phyloP scores from a whole-genome alignment of 2,329 filamentous ascomycete species.

The Epichloe amarillans region DNA sequence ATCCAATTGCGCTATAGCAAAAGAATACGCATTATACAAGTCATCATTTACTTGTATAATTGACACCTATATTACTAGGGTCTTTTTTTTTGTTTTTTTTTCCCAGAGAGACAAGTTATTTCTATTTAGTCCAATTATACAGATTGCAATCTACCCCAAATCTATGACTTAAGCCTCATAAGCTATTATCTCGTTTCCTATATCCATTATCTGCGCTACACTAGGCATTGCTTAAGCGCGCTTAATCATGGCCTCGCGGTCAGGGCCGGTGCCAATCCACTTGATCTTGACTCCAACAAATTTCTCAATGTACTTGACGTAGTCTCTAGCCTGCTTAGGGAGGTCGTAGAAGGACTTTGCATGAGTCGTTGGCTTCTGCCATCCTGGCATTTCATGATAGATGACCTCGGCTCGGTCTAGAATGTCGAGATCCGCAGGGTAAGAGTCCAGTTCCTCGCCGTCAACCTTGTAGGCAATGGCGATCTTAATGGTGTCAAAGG shows the following conservation, averaged over 20 bases:
- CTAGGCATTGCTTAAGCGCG: conserved; percentile 8
- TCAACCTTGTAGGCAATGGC: conserved; percentile 1
- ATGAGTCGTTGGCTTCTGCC: conserved; percentile 50
- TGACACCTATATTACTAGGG: too few species aligned
- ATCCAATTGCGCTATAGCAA: too few species aligned
- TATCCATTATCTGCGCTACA: background rate
- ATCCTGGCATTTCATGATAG: conserved; percentile 57
- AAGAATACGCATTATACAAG: too few species aligned
- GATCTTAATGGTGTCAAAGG: conserved; percentile 3
- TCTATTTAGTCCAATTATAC: too few species aligned
- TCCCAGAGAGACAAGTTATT: too few species aligned
- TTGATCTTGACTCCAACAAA: conserved; percentile 16
- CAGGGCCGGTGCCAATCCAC: conserved; percentile 54
- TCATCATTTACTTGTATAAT: too few species aligned
- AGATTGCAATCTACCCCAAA: too few species aligned
- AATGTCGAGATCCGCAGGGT: conserved; percentile 48
- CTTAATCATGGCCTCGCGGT: conserved; percentile 49
- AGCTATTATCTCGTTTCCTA: too few species aligned
- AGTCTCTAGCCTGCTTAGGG: conserved; percentile 49
- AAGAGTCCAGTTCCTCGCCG: conserved; percentile 28
- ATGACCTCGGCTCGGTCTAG: conserved; percentile 48
- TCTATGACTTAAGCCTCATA: too few species aligned
- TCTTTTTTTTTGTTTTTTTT: too few species aligned
- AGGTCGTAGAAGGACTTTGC: conserved; percentile 48
- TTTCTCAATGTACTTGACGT: conserved; percentile 44